Conservation (phyloP, 2,329 filamentous ascomycete genomes). For the Monilinia aucupariae region DNA sequence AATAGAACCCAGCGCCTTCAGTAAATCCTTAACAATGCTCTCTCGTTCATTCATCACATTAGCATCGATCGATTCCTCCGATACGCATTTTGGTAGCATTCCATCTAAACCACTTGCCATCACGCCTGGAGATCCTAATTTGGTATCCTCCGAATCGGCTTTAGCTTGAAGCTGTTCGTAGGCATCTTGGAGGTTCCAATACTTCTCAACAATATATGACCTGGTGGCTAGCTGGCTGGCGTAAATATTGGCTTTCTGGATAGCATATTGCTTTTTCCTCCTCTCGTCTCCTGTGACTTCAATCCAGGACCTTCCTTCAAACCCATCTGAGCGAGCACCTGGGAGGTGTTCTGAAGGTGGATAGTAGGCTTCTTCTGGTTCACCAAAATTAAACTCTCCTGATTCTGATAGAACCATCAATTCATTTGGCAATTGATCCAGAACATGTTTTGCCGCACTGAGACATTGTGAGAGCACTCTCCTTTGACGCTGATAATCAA, state of each 20-base stretch:
- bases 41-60: slow-evolving; percentile 71
- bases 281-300: slow-evolving; percentile 30
- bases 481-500: slow-evolving; percentile 72
- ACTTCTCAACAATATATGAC: slow-evolving; percentile 81
- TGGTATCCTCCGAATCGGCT: slow-evolving; percentile 4
- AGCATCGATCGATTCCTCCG: slow-evolving; percentile 37
- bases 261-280: slow-evolving; percentile 69
- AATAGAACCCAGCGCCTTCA: slow-evolving; percentile 69
- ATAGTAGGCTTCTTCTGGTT: slow-evolving; percentile 46
- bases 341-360: slow-evolving; percentile 42
- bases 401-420: slow-evolving; percentile 51
- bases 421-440: slow-evolving; percentile 63
- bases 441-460: slow-evolving; percentile 61
- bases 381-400: slow-evolving; percentile 38
- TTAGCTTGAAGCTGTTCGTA: slow-evolving; percentile 44
- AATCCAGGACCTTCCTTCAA: slow-evolving; percentile 32
- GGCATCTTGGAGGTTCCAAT: slow-evolving; percentile 69
- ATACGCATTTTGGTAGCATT: slow-evolving; percentile 38
- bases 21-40: slow-evolving; percentile 72
- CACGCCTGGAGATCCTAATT: slow-evolving; percentile 25
- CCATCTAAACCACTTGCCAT: slow-evolving; percentile 30
- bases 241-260: slow-evolving; percentile 88
- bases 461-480: slow-evolving; percentile 66
- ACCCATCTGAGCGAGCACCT: slow-evolving; percentile 26
- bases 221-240: slow-evolving; percentile 74